phyloP scores from a whole-genome alignment of 1,284 basidiomycete species.

The Heterobasidion parviporum region DNA sequence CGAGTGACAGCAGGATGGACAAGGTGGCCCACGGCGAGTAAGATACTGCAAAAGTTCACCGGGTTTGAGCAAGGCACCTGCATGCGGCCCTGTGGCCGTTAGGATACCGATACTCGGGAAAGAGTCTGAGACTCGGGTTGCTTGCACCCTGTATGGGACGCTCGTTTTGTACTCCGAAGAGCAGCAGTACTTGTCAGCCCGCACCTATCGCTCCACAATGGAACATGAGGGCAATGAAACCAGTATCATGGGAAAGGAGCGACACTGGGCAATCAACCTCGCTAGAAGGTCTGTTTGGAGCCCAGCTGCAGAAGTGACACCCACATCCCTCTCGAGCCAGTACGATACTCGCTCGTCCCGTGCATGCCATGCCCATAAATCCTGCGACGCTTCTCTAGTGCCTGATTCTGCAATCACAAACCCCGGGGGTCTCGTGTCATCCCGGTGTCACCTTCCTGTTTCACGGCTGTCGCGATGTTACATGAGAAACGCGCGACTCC shows the following conservation, averaged over 20 bases:
- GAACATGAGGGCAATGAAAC: not conserved
- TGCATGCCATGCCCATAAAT: not conserved
- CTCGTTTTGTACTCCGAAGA: not conserved
- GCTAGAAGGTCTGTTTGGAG: not conserved
- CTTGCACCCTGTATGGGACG: not conserved
- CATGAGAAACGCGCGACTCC: not conserved
- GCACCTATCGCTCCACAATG: not conserved
- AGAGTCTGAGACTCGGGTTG: slow-evolving; percentile 1
- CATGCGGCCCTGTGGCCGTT: not conserved
- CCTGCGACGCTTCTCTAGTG: not conserved
- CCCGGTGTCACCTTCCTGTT: not conserved
- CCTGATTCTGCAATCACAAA: not conserved
- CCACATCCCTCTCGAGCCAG: not conserved
- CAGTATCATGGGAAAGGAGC: not conserved
- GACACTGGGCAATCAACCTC: not conserved
- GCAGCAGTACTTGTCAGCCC: not conserved
- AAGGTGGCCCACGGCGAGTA: not conserved
- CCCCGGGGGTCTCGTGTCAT: not conserved
- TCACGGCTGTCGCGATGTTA: not conserved
- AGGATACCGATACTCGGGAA: not conserved
- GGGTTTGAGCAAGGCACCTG: not conserved
- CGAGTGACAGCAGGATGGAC: not conserved
- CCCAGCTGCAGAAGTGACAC: not conserved
- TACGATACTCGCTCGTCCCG: not conserved
- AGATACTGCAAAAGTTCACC: not conserved